Percentiles rank a stretch among this genome's conserved stretches.
These are phyloP conservation scores for Alternaria sp. DNA, from an alignment of 2,329 filamentous ascomycete species.

Conservation along the genomic window DNA sequence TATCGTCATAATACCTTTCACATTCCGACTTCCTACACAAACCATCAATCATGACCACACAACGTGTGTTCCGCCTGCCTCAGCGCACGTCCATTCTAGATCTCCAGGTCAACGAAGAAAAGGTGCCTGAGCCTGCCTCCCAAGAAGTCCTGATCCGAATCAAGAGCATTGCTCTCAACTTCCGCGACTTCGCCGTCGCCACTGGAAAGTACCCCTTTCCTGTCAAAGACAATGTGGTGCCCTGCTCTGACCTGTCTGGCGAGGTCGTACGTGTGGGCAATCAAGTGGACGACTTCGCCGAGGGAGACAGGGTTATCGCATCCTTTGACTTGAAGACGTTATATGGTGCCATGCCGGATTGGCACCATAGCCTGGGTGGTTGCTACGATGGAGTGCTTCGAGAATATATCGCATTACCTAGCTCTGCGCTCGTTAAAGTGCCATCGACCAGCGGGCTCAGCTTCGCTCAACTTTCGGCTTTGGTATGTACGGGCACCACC, in stretches of 20 bases:
- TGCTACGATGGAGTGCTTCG: conserved; percentile 21
- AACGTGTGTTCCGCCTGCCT: conserved; percentile 17
- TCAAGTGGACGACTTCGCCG: conserved; percentile 13
- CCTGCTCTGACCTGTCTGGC: conserved; percentile 23
- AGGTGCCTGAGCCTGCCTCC: neutral
- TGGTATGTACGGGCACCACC: conserved; percentile 26
- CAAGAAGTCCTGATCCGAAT: conserved; percentile 26
- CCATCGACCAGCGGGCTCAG: conserved; percentile 8
- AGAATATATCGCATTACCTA: conserved; percentile 19
- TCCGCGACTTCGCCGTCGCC: conserved; percentile 22
- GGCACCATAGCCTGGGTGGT: conserved; percentile 3
- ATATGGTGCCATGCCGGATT: conserved; percentile 10
- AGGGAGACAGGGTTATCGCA: conserved; percentile 28
- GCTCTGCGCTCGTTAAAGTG: conserved; percentile 17
- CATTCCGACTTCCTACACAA: neutral
- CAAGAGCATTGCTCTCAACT: conserved; percentile 26
- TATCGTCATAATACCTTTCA: too few species aligned
- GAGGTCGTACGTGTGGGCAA: conserved; percentile 17
- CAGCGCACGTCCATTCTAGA: conserved; percentile 10
- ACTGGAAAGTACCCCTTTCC: conserved; percentile 20
- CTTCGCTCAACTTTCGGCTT: conserved; percentile 12
- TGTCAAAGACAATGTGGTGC: conserved; percentile 19
- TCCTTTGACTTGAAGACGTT: conserved; percentile 11
- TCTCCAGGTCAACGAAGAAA: conserved; percentile 3
- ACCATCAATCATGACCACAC: conserved; percentile 10